A percentile compares a stretch with the other conserved stretches of the same genome.
Evolutionary conservation across 2,329 filamentous ascomycete genomes (phyloP).

Genomic region (Beauveria sp.): DNA sequence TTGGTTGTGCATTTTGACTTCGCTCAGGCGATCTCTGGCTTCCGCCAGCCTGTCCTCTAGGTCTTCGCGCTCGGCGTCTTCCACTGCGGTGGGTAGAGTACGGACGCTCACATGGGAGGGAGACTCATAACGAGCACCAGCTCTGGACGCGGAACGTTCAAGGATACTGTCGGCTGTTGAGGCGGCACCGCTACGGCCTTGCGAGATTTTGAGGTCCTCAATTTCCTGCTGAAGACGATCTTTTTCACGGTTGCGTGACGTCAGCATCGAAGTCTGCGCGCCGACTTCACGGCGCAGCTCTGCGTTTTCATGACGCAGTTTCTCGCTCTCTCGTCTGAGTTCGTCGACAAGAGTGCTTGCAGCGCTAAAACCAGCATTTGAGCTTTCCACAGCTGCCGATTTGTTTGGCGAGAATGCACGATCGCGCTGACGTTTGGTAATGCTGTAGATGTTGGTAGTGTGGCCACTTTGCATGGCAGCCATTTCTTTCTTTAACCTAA

Average conservation of each 20-base stretch:
- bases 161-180: slow-evolving; percentile 82
- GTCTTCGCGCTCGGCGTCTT: slow-evolving; percentile 78
- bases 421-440: slow-evolving; percentile 46
- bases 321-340: slow-evolving; percentile 58
- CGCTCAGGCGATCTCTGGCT: slow-evolving; percentile 77
- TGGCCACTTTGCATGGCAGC: slow-evolving; percentile 33
- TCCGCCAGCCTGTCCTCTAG: slow-evolving; percentile 78
- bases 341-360: slow-evolving; percentile 71
- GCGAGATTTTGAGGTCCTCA: slow-evolving; percentile 86
- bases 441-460: slow-evolving; percentile 60
- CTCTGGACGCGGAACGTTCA: slow-evolving; percentile 86
- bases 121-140: slow-evolving; percentile 54
- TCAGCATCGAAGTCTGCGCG: slow-evolving; percentile 95
- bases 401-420: slow-evolving; percentile 38
- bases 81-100: slow-evolving; percentile 53
- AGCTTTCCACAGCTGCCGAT: slow-evolving; percentile 40
- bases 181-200: slow-evolving; percentile 60
- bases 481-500: slow-evolving; percentile 59
- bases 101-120: slow-evolving; percentile 66
- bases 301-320: slow-evolving; percentile 84
- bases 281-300: slow-evolving; percentile 87
- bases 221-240: slow-evolving; percentile 94
- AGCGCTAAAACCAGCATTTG: slow-evolving; percentile 46
- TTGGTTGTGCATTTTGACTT: slow-evolving; percentile 82
- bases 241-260: slow-evolving; percentile 89